phyloP scores from a whole-genome alignment of 306 rosid genomes.

The Carpinus viminea region DNA sequence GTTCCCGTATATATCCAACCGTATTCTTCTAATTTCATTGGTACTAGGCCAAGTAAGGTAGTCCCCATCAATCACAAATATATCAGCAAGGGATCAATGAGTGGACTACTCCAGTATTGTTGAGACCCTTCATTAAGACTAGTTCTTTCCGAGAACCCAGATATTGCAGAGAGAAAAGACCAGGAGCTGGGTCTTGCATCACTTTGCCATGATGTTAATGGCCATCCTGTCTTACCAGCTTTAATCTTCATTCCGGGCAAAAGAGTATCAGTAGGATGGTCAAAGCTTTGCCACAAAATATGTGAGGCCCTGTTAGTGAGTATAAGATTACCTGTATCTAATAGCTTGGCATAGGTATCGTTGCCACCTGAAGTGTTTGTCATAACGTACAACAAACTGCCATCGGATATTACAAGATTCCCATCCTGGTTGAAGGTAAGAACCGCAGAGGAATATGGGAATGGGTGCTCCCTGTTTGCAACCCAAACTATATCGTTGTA shows the following conservation, averaged over 20 bases:
- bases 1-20: not conserved
- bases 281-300: not conserved
- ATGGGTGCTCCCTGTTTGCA: not conserved
- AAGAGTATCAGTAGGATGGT: not conserved
- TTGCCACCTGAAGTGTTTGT: not conserved
- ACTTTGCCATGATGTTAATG: not conserved
- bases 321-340: slow-evolving; percentile 1
- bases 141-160: not conserved
- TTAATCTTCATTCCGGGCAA: not conserved
- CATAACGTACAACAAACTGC: not conserved
- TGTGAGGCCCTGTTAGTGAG: not conserved
- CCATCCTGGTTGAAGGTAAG: not conserved
- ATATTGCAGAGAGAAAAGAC: not conserved
- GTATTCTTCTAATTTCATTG: not conserved
- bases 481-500: not conserved
- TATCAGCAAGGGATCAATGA: not conserved
- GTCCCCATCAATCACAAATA: not conserved
- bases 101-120: not conserved
- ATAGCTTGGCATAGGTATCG: not conserved
- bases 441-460: not conserved
- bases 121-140: not conserved
- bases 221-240: not conserved
- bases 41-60: not conserved
- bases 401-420: not conserved
- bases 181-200: not conserved